These are phyloP conservation scores for Aspergillus coremiiformis DNA, from an alignment of 495 filamentous ascomycete species.

Conservation along the genomic window DNA sequence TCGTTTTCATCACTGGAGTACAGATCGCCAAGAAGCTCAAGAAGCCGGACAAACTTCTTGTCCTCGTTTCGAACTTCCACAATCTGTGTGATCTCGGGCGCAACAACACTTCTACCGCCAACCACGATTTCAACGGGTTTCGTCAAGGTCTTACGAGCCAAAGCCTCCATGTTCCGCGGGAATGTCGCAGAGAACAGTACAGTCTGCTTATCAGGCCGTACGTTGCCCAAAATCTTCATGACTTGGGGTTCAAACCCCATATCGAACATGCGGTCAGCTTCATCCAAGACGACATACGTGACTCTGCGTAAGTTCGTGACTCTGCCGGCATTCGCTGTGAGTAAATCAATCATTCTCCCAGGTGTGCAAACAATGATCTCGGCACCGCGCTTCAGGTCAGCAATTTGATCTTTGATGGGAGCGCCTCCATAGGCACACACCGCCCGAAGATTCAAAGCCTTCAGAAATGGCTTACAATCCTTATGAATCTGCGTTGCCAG, in stretches of 20 bases:
- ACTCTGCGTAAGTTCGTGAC: conserved; percentile 86
- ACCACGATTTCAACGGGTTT: conserved; percentile 88
- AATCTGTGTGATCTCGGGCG: conserved; percentile 89
- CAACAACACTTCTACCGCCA: conserved; percentile 84
- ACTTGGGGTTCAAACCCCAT: conserved; percentile 99
- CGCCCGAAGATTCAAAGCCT: conserved; percentile 78
- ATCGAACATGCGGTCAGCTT: conserved; percentile 99
- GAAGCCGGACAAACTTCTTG: conserved; percentile 73
- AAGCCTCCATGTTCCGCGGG: conserved; percentile 83
- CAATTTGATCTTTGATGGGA: conserved; percentile 97
- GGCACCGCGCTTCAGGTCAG: conserved; percentile 86
- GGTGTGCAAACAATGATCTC: conserved; percentile 95
- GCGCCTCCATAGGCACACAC: conserved; percentile 95
- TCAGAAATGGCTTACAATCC: conserved; percentile 89
- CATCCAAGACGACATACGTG: conserved; percentile 90
- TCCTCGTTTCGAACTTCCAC: conserved; percentile 82
- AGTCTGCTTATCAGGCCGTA: conserved; percentile 85
- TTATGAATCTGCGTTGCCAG: conserved; percentile 90
- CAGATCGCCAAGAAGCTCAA: conserved; percentile 81
- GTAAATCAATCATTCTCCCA: conserved; percentile 92
- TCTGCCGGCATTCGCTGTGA: conserved; percentile 85
- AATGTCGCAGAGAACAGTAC: conserved; percentile 96
- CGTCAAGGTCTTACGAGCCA: conserved; percentile 80
- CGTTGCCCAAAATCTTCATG: conserved; percentile 88
- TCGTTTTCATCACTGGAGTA: conserved; percentile 72